These are phyloP conservation scores for Cadophora malorum DNA, from an alignment of 2,329 filamentous ascomycete genomes.

Conservation along the genomic window DNA sequence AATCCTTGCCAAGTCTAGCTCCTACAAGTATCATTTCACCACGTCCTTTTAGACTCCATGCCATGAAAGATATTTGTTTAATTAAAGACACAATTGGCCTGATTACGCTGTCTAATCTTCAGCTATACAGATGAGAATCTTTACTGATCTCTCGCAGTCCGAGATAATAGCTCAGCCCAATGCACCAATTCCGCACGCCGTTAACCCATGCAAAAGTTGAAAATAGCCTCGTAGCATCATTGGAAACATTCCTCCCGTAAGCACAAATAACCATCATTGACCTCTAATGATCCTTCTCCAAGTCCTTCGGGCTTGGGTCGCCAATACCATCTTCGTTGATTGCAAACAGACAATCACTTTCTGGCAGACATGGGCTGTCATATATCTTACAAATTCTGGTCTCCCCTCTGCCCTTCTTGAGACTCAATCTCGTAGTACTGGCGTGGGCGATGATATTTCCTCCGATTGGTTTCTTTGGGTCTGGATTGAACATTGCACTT, in stretches of 20 bases:
- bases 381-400: constrained; percentile 99
- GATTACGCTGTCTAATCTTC: constrained; percentile 21
- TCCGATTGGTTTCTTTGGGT: constrained; percentile 98
- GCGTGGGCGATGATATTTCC: constrained; percentile 99
- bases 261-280: neutral
- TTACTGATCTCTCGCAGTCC: constrained; percentile 20
- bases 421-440: constrained; percentile 89
- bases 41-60: neutral
- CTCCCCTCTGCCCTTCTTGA: constrained; percentile 95
- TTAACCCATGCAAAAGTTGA: constrained; percentile 32
- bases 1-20: neutral
- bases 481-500: constrained; percentile 98
- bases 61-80: neutral
- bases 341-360: constrained; percentile 95
- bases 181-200: constrained; percentile 33
- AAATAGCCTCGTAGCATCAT: constrained; percentile 30
- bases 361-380: constrained; percentile 94
- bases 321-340: constrained; percentile 98
- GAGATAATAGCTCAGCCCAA: constrained; percentile 27
- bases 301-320: constrained; percentile 92
- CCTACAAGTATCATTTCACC: neutral
- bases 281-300: constrained; percentile 72
- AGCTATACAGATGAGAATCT: constrained; percentile 25
- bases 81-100: neutral
- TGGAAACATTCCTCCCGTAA: neutral